These are phyloP conservation scores for Pyrenochaeta sp. DNA, from an alignment of 2,329 filamentous ascomycete genomes.

Conservation along the genomic window DNA sequence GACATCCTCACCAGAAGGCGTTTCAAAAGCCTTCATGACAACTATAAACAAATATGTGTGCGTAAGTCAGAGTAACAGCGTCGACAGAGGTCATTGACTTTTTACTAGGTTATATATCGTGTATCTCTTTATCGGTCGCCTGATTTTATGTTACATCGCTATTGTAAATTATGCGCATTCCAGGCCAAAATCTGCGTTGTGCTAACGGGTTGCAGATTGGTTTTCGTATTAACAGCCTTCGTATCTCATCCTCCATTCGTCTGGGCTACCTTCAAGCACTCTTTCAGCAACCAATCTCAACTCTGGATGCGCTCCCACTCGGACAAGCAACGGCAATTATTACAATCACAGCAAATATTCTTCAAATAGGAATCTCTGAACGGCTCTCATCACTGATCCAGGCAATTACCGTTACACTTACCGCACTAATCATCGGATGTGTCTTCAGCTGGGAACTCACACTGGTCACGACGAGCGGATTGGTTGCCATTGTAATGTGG, in stretches of 20 bases:
- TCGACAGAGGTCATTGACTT: not conserved
- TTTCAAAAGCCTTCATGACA: constrained; percentile 14
- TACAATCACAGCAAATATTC: constrained; percentile 35
- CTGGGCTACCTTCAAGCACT: constrained; percentile 34
- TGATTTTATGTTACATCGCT: constrained; percentile 63
- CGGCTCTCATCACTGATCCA: constrained; percentile 37
- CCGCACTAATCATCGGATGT: constrained; percentile 36
- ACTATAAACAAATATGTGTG: constrained; percentile 32
- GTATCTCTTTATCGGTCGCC: constrained; percentile 66
- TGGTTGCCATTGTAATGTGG: constrained; percentile 30
- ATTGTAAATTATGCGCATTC: constrained; percentile 50
- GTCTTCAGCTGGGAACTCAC: constrained; percentile 38
- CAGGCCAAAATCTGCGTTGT: not conserved
- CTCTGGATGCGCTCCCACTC: constrained; percentile 35
- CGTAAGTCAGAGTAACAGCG: not conserved
- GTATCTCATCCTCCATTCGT: constrained; percentile 37
- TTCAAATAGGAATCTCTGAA: constrained; percentile 42
- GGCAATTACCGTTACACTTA: constrained; percentile 29
- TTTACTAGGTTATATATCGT: constrained; percentile 56
- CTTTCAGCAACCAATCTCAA: constrained; percentile 33
- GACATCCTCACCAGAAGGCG: constrained; percentile 4
- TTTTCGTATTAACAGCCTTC: constrained; percentile 35
- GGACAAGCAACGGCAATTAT: constrained; percentile 40
- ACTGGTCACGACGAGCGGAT: constrained; percentile 31
- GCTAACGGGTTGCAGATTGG: constrained; percentile 28